Percentiles rank a stretch among this genome's conserved stretches.
These are phyloP conservation scores for Serpula lacrymans DNA, from an alignment of 768 basidiomycete species.

Conservation along the genomic window DNA sequence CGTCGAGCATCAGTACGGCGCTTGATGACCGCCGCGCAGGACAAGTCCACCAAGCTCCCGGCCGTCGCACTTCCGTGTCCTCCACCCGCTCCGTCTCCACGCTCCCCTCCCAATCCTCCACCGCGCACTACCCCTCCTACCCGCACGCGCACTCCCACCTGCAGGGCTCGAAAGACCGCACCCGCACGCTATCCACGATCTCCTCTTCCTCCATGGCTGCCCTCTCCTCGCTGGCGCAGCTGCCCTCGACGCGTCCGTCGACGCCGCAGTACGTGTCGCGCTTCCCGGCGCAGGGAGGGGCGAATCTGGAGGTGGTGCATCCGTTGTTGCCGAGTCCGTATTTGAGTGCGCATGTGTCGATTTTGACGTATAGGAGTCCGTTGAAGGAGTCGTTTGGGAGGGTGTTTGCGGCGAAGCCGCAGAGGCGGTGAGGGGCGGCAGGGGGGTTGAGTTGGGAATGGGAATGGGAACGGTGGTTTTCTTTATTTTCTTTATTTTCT, in stretches of 20 bases:
- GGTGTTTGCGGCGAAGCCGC: constrained; percentile 50
- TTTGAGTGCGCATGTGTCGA: constrained; percentile 65
- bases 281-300: constrained; percentile 61
- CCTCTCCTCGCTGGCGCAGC: constrained; percentile 52
- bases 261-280: constrained; percentile 49
- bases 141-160: constrained; percentile 27
- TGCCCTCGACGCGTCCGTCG: constrained; percentile 38
- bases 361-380: constrained; percentile 61
- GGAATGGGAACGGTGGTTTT: constrained; percentile 1
- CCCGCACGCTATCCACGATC: constrained; percentile 56
- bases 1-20: constrained; percentile 37
- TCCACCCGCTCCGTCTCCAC: constrained; percentile 60
- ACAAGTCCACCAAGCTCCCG: constrained; percentile 28
- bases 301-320: constrained; percentile 59
- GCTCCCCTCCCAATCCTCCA: constrained; percentile 41
- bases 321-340: constrained; percentile 72
- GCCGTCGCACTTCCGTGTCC: constrained; percentile 53
- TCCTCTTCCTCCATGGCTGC: constrained; percentile 51
- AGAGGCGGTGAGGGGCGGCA: constrained; percentile 15
- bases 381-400: constrained; percentile 70
- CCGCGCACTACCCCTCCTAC: too few species aligned
- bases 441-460: neutral
- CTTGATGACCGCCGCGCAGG: too few species aligned
- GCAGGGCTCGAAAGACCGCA: too few species aligned
- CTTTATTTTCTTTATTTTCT: neutral